Evolutionary conservation across 257 asterid genomes (phyloP).

Genomic region (Thymus quinquecostatus): DNA sequence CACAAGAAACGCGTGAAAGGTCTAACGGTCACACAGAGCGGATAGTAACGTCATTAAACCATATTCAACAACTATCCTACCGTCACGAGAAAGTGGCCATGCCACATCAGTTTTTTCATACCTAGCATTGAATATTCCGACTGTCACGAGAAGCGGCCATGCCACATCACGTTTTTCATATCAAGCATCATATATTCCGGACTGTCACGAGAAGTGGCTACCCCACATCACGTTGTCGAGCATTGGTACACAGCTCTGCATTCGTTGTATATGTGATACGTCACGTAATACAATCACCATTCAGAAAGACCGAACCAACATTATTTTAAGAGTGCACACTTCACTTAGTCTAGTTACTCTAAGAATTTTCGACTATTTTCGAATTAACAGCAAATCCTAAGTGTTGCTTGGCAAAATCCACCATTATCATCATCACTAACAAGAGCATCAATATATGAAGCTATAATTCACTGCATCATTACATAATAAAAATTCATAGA

Average conservation of each 20-base stretch:
- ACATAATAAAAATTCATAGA: neutral
- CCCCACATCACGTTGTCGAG: neutral
- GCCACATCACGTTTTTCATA: too few relatives aligned
- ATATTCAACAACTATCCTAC: too few relatives aligned
- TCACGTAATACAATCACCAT: neutral
- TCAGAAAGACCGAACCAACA: neutral
- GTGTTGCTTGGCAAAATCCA: neutral
- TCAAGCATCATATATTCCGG: too few relatives aligned
- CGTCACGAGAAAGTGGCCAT: too few relatives aligned
- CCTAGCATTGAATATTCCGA: too few relatives aligned
- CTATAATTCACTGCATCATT: neutral
- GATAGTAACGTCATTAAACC: neutral
- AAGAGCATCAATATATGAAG: neutral
- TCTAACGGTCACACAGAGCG: neutral
- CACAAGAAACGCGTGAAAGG: conserved; percentile 4
- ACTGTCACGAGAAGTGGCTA: conserved; percentile 1
- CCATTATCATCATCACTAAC: neutral
- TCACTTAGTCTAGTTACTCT: neutral
- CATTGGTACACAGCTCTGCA: neutral
- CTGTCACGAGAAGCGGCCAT: too few relatives aligned
- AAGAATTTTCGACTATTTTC: neutral
- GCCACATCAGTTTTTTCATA: too few relatives aligned
- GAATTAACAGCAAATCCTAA: neutral
- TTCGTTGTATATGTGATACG: neutral
- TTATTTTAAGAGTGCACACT: neutral